Base-by-base conservation (phyloP, 2,329 filamentous ascomycete species). In the Fusarium ambrosium region DNA sequence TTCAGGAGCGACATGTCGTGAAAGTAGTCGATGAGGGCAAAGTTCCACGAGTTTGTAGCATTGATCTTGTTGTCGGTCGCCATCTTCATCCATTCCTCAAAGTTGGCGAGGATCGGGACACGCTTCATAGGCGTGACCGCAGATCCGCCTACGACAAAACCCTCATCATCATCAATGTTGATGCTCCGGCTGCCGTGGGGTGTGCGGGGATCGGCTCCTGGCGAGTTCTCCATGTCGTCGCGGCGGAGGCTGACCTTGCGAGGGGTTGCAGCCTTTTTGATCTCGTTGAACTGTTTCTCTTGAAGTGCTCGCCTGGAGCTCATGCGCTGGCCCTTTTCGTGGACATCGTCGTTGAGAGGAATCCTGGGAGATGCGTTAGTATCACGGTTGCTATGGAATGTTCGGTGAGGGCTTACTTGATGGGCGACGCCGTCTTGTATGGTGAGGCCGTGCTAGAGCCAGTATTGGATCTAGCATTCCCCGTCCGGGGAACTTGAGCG, bases 41-140 rank as follows among this genome's bases (percentile, higher is more conserved):
- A 98, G 83, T 98, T 98, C 97, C 97, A 99, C 34, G 95, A 98
- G 84, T 99, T 99, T 69, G 93, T 92, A 59, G 97, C 96, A 82
- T 98, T 99, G 88, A 99, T 99, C 85, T 97, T 97, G 86, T 99
- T 99, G 86, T 99, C 97, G 18, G 97, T 98, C 3, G 97, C 97
- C 95, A 99, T 97, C 88, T 98, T 99, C 95, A 99, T 98, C 97
- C 96, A 98, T 82, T 99, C 97, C 83, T 99, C 97, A 79, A 98
- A 99, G 84, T 99, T 99, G 80, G 97, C 97, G 64, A 99, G 87
- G 78, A 99, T 93, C 1, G 97, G 97, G 32, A 98, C 94, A 71
- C 95, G 93, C 88, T 98, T 98, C 93, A 97, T 96, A 64, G 96
- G 97, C 69, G 97, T 98, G 64, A 97, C 93, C 41, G 93, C 94